Conservation (phyloP, 768 basidiomycete species). For the Boletus subcaerulescens region DNA sequence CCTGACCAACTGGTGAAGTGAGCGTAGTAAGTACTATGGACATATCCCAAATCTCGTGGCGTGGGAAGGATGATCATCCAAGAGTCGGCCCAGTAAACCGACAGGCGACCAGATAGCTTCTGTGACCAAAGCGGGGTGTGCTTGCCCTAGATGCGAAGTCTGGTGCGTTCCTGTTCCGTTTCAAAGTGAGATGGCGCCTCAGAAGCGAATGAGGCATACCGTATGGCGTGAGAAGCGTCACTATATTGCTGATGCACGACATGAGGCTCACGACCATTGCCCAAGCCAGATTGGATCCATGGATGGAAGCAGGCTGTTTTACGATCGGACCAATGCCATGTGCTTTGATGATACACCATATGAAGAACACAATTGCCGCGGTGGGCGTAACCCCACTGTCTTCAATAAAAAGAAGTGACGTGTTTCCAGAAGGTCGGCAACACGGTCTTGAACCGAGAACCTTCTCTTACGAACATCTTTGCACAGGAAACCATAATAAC, state of each 20-base stretch:
- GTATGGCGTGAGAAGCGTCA: slow-evolving; percentile 61
- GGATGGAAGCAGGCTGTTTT: slow-evolving; percentile 56
- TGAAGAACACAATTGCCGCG: slow-evolving; percentile 69
- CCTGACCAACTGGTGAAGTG: slow-evolving; percentile 33
- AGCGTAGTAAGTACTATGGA: neutral
- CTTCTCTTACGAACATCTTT: slow-evolving; percentile 57
- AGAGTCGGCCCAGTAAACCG: slow-evolving; percentile 63
- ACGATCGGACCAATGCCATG: slow-evolving; percentile 77
- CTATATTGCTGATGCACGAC: slow-evolving; percentile 80
- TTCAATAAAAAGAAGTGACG: slow-evolving; percentile 81
- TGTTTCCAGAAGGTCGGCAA: slow-evolving; percentile 32
- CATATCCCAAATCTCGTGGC: slow-evolving; percentile 67
- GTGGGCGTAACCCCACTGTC: slow-evolving; percentile 62
- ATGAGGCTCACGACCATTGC: slow-evolving; percentile 69
- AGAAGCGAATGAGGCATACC: slow-evolving; percentile 18
- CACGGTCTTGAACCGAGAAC: neutral
- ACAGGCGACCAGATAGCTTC: slow-evolving; percentile 79
- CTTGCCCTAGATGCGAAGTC: slow-evolving; percentile 68
- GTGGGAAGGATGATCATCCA: slow-evolving; percentile 58
- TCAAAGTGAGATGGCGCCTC: slow-evolving; percentile 13
- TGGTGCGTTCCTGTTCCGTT: slow-evolving; percentile 56
- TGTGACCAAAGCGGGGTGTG: slow-evolving; percentile 61
- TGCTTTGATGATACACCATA: slow-evolving; percentile 77
- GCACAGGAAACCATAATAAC: slow-evolving; percentile 79
- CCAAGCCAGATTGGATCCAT: slow-evolving; percentile 72